Evolutionary conservation across 345 rosid species (phyloP).

Genomic region (Gossypium bickii): DNA sequence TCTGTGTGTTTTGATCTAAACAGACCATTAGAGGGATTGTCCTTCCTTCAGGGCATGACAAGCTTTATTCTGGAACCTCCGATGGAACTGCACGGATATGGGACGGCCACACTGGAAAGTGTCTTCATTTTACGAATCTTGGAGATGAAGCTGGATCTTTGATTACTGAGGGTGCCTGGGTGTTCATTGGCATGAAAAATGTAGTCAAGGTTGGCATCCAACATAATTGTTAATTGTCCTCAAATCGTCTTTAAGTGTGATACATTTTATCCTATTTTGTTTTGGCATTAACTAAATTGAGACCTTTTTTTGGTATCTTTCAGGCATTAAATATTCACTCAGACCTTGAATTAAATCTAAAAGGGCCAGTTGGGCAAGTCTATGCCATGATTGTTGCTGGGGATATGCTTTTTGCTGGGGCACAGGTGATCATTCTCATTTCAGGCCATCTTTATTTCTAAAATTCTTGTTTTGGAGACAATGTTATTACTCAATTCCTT

Average conservation of each 20-base stretch:
- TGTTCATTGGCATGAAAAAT: conserved; percentile 1
- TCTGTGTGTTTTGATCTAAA: background rate
- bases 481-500: background rate
- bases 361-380: background rate
- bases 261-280: background rate
- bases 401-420: background rate
- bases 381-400: background rate
- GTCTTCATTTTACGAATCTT: background rate
- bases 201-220: background rate
- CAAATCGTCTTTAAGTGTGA: too few relatives aligned
- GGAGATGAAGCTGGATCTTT: conserved; percentile 1
- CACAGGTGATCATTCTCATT: background rate
- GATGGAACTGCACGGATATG: conserved; percentile 1
- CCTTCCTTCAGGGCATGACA: background rate
- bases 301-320: background rate
- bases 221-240: background rate
- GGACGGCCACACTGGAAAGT: background rate
- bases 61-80: background rate
- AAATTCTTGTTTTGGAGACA: background rate
- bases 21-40: background rate
- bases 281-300: background rate
- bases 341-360: background rate
- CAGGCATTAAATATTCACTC: background rate
- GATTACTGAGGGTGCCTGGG: conserved; percentile 8
- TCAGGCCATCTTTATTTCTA: background rate